Base-by-base conservation (phyloP, 1,284 basidiomycete genomes). In the Peniophora sp. region DNA sequence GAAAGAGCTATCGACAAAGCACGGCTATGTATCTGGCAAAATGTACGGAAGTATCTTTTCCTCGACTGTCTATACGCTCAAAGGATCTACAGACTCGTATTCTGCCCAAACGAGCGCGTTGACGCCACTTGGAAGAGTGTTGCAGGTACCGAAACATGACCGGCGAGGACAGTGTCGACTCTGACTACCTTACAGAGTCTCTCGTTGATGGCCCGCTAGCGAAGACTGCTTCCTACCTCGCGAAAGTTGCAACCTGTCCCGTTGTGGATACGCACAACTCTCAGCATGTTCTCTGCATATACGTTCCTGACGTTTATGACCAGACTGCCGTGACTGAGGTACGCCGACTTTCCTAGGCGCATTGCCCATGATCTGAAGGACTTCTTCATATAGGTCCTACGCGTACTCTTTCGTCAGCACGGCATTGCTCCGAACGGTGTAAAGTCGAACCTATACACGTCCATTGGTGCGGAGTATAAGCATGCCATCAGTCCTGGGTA, bases 201-300 rank as follows among this genome's bases (percentile, higher is more conserved):
- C 60, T 88, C 15, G 68, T 76, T 17, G 76, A 76, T 22, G 85
- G 85, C 0, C 76, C 81, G 18, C 65, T 88, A 8, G 68, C 79
- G 2, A 62, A 68, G 2, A 85, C 85, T 6, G 58, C 66, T 24
- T 81, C 76, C 15, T 72, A 63, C 53, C 58, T 70, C 27, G 73
- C 77, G 3, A 88, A 87, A 62, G 85, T 85, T 3, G 70, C 85
- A 1, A 88, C 85, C 3, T 78, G 72, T 23, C 76, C 80, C 0
- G 63, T 68, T 48, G 64, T 68, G 48, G 75, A 78, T 47, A 69
- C 54, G 8, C 62, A 75, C 14, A 72, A 76, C 45, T 64, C 77
- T 53, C 79, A 78, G 53, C 83, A 86, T 60, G 64, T 86, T 32
- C 75, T 88, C 24, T 86, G 83, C 56, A 57, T 88, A n/a, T 88